phyloP scores from a whole-genome alignment of 2,329 filamentous ascomycete genomes.

The Ilyonectria robusta region DNA sequence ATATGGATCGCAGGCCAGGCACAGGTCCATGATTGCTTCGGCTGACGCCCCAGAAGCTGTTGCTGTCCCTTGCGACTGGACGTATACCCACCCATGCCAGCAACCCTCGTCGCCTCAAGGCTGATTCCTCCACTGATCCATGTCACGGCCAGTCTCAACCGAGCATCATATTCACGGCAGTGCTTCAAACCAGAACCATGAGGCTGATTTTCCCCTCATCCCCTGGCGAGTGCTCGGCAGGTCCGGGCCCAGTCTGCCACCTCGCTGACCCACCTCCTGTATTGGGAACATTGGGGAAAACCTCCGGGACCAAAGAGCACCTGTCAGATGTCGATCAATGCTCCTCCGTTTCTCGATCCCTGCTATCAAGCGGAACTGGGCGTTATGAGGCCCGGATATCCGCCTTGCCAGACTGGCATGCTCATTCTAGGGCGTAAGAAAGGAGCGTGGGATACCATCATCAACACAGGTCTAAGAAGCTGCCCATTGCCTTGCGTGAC shows the following conservation, averaged over 20 bases:
- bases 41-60: conserved; percentile 11
- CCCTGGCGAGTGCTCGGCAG: conserved; percentile 21
- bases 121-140: conserved; percentile 12
- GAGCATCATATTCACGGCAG: conserved; percentile 9
- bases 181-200: conserved; percentile 5
- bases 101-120: conserved; percentile 10
- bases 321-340: conserved; percentile 31
- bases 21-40: conserved; percentile 11
- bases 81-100: conserved; percentile 10
- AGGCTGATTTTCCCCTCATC: conserved; percentile 15
- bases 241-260: conserved; percentile 16
- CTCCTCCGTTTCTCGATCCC: conserved; percentile 1
- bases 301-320: conserved; percentile 15
- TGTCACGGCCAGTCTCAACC: conserved; percentile 13
- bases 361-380: conserved; percentile 2
- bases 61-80: conserved; percentile 17
- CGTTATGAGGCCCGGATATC: conserved; percentile 2
- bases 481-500: neutral
- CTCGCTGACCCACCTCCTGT: conserved; percentile 18
- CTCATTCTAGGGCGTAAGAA: neutral
- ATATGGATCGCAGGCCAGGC: neutral
- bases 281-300: conserved; percentile 21
- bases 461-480: neutral
- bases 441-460: neutral
- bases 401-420: neutral